These are phyloP conservation scores for Phytophthora pluvialis DNA, from an alignment of 352 stramenopile genomes.

Conservation along the genomic window DNA sequence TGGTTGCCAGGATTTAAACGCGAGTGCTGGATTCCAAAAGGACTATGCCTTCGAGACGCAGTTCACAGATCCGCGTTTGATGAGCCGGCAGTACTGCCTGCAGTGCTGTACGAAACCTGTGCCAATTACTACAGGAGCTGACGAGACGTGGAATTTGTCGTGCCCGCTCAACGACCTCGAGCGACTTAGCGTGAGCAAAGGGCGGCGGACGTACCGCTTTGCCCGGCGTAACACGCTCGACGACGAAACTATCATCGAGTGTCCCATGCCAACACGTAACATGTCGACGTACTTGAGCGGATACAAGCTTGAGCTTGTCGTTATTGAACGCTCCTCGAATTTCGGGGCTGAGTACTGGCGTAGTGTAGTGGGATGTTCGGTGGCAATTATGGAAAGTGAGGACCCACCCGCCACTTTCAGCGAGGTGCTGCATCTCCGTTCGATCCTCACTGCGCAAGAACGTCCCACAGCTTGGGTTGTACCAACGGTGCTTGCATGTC, in stretches of 20 bases:
- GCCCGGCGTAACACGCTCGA: slow-evolving; percentile 57
- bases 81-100: slow-evolving; percentile 60
- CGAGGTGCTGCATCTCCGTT: slow-evolving; percentile 69
- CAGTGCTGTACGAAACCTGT: slow-evolving; percentile 82
- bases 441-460: slow-evolving; percentile 40
- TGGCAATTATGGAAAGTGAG: slow-evolving; percentile 57
- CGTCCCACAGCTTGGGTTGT: slow-evolving; percentile 45
- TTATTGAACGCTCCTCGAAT: slow-evolving; percentile 55
- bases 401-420: slow-evolving; percentile 47
- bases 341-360: slow-evolving; percentile 69
- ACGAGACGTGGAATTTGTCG: slow-evolving; percentile 82
- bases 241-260: slow-evolving; percentile 63
- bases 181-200: slow-evolving; percentile 72
- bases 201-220: slow-evolving; percentile 61
- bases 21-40: slow-evolving; percentile 46
- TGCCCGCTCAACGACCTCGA: slow-evolving; percentile 75
- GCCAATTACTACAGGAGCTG: slow-evolving; percentile 45
- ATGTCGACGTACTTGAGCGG: slow-evolving; percentile 56
- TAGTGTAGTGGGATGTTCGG: slow-evolving; percentile 71
- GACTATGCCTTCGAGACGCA: slow-evolving; percentile 62
- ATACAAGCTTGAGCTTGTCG: slow-evolving; percentile 61
- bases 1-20: slow-evolving; percentile 60
- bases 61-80: slow-evolving; percentile 54
- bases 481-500: slow-evolving; percentile 27
- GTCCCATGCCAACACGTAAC: slow-evolving; percentile 60